These are phyloP conservation scores for Sporobolomyces phaffii DNA, from an alignment of 768 basidiomycete species.

Conservation along the genomic window DNA sequence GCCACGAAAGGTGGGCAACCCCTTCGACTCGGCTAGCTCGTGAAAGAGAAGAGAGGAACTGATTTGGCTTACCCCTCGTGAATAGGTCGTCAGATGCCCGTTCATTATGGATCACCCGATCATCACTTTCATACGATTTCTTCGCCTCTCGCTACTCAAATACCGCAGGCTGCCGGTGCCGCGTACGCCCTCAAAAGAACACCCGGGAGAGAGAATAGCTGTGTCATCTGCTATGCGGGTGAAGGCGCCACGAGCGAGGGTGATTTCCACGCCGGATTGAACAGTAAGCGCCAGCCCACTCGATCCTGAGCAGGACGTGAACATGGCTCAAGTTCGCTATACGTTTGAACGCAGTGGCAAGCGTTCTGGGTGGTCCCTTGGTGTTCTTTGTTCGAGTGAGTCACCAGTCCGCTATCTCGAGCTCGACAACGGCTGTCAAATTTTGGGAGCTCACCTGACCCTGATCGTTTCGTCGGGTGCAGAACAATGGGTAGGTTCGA, in stretches of 20 bases:
- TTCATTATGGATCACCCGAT: conserved; percentile 79
- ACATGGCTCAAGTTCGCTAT: conserved; percentile 48
- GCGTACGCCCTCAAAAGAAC: conserved; percentile 80
- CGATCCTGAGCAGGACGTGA: too few species aligned
- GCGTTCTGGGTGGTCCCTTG: conserved; percentile 46
- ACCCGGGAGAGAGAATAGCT: conserved; percentile 59
- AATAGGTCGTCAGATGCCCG: conserved; percentile 27
- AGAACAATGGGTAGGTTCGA: conserved; percentile 38
- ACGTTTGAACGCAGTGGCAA: conserved; percentile 47
- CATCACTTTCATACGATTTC: conserved; percentile 93
- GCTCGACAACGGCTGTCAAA: too few species aligned
- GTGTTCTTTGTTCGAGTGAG: conserved; percentile 40
- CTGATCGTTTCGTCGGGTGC: too few species aligned
- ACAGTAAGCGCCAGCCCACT: conserved; percentile 38
- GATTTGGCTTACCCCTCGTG: too few species aligned
- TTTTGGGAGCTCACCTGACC: too few species aligned
- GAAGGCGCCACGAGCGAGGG: conserved; percentile 89
- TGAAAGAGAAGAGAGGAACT: too few species aligned
- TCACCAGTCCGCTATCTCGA: too few species aligned
- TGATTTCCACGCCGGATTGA: conserved; percentile 90
- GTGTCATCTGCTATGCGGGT: conserved; percentile 84
- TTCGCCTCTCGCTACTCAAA: conserved; percentile 85
- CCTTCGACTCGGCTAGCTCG: too few species aligned
- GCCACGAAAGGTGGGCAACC: conserved; percentile 64
- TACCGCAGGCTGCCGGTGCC: conserved; percentile 80